A percentile compares a stretch with the other conserved stretches of the same genome.
These are phyloP conservation scores for Fusarium sororula DNA, from an alignment of 2,329 filamentous ascomycete genomes.

Conservation along the genomic window DNA sequence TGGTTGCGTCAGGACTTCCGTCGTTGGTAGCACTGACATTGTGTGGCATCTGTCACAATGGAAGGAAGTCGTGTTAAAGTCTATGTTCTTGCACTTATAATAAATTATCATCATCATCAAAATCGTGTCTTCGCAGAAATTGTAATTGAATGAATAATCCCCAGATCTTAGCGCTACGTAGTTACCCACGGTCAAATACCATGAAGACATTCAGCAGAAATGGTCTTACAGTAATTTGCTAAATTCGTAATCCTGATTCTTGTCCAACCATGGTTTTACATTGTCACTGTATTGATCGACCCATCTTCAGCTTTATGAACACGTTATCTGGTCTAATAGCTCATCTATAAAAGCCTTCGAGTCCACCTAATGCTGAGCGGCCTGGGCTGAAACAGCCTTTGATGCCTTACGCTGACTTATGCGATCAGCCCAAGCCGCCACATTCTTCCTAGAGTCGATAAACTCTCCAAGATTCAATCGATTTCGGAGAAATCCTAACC, in stretches of 20 bases:
- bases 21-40: no score
- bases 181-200: no score
- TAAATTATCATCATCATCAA: no score
- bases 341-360: not conserved
- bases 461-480: not conserved
- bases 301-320: fast-evolving
- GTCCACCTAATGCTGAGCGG: not conserved
- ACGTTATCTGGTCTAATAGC: fast-evolving
- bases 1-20: no score
- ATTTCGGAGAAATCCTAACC: not conserved
- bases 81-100: no score
- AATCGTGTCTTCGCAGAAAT: no score
- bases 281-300: not conserved
- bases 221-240: no score
- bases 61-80: no score
- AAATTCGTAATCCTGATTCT: fast-evolving
- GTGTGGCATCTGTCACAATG: no score
- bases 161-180: no score
- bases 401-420: not conserved
- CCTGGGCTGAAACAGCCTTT: not conserved
- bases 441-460: not conserved
- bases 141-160: no score
- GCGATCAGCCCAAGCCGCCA: not conserved
- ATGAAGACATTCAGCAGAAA: no score
- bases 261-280: fast-evolving